phyloP scores from a whole-genome alignment of 2,329 filamentous ascomycete genomes.

The Leptographium radiaticola region DNA sequence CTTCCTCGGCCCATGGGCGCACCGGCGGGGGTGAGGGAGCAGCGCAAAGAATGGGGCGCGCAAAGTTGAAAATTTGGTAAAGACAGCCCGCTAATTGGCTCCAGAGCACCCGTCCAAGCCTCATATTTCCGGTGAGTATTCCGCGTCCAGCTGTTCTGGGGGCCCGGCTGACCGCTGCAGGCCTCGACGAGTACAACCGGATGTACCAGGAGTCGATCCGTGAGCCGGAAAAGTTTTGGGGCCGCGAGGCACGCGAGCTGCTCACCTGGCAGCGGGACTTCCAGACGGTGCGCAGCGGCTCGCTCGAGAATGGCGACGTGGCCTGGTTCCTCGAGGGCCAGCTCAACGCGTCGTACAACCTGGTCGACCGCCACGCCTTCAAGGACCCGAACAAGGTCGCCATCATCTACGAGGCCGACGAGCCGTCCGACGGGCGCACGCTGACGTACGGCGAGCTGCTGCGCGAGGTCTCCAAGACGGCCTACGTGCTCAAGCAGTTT shows the following conservation, averaged over 20 bases:
- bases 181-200: slow-evolving; percentile 52
- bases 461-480: slow-evolving; percentile 75
- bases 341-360: slow-evolving; percentile 95
- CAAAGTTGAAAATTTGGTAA: slow-evolving; percentile 13
- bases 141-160: neutral
- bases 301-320: slow-evolving; percentile 65
- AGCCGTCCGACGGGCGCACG: slow-evolving; percentile 71
- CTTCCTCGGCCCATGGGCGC: neutral
- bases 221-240: slow-evolving; percentile 85
- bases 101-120: slow-evolving; percentile 58
- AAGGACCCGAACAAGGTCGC: slow-evolving; percentile 86
- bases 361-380: slow-evolving; percentile 91
- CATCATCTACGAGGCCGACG: slow-evolving; percentile 98
- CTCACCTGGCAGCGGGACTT: slow-evolving; percentile 88
- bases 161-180: slow-evolving; percentile 24
- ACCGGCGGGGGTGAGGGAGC: neutral
- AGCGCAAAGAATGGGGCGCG: neutral
- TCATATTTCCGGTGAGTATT: slow-evolving; percentile 46
- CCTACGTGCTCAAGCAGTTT: slow-evolving; percentile 85
- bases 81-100: slow-evolving; percentile 19
- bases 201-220: slow-evolving; percentile 77
- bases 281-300: slow-evolving; percentile 71
- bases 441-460: slow-evolving; percentile 91
- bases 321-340: slow-evolving; percentile 93
- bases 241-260: slow-evolving; percentile 68